Evolutionary conservation across 495 filamentous ascomycete species (phyloP), one percentile per base, ranked within the genome.

Genomic region (Xylaria curta): DNA sequence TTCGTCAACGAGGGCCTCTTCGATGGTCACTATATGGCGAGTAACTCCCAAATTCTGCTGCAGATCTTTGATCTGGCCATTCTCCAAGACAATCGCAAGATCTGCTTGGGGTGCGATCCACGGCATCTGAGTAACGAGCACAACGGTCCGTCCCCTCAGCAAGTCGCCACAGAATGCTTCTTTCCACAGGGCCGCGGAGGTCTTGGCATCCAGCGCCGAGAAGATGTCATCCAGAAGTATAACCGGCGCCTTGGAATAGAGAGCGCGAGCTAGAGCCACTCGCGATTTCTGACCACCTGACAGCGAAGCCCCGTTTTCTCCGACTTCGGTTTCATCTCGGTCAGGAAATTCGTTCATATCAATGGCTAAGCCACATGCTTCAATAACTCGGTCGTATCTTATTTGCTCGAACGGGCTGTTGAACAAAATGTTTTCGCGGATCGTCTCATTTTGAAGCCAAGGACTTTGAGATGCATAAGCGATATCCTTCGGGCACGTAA

Each of bases 251-350:
- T 85, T 83, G 47, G 90, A 92, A 72, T 93, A 93, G 3, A 92
- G 83, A 19, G 91, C 91, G 69, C 91, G 84, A 26, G 91, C 91
- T 15, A 93, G 82, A 40, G 91, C 89, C 40, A 93, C 87, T 24
- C 91, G 86, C 68, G 91, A 90, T 72, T 90, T 91, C 65, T 93
- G 91, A 0, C 91, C 91, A 58, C 91, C 91, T 0, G 89, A 91
- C 7, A 93, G 79, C 42, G 90, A 89, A 6, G 91, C 87, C 0
- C 91, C 91, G 62, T 89, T 83, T 71, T 93, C 91, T 13, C 91
- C 91, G 53, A 90, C 87, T 69, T 90, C 87, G 46, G 92, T 90
- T 36, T 85, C 84, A 21, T 87, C 82, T 40, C 82, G 77, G n/a
- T 79, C 79, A 5, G 78, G 72, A 31, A 84, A 79, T 72, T 83